Conservation (phyloP, 768 basidiomycete genomes). For the Pleurotus giganteus region DNA sequence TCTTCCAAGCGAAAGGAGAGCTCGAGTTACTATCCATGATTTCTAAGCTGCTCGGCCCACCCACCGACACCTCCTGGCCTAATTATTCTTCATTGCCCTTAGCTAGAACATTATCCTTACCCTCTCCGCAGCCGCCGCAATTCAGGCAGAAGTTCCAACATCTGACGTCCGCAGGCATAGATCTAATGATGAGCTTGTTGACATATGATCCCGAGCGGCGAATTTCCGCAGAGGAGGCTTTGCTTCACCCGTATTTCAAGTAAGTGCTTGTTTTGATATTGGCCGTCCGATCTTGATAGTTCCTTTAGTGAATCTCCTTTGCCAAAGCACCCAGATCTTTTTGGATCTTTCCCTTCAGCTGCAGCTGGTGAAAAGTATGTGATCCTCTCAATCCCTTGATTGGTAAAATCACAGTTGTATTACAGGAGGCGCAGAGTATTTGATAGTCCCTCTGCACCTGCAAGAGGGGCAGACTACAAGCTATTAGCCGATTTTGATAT, state of each 20-base stretch:
- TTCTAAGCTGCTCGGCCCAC: slow-evolving; percentile 93
- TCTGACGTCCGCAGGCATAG: slow-evolving; percentile 79
- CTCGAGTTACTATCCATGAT: slow-evolving; percentile 92
- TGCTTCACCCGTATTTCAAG: slow-evolving; percentile 92
- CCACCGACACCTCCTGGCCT: slow-evolving; percentile 85
- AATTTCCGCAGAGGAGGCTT: slow-evolving; percentile 86
- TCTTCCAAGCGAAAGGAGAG: slow-evolving; percentile 97
- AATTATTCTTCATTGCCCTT: slow-evolving; percentile 78
- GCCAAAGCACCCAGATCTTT: slow-evolving; percentile 95
- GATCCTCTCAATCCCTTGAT: not conserved
- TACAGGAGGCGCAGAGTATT: slow-evolving; percentile 72
- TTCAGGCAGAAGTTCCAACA: slow-evolving; percentile 87
- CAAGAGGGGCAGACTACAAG: slow-evolving; percentile 67
- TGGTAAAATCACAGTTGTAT: slow-evolving; percentile 8
- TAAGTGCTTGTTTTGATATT: slow-evolving; percentile 31
- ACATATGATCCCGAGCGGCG: slow-evolving; percentile 87
- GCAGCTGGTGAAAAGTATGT: slow-evolving; percentile 94
- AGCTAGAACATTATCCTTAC: slow-evolving; percentile 73
- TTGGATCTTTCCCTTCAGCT: slow-evolving; percentile 92
- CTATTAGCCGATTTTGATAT: slow-evolving; percentile 63
- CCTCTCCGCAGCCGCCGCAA: slow-evolving; percentile 69
- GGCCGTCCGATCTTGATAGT: slow-evolving; percentile 2
- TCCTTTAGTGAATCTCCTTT: slow-evolving; percentile 79
- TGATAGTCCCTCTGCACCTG: slow-evolving; percentile 78
- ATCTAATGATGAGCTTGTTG: slow-evolving; percentile 77